Percentiles rank a stretch among this genome's conserved stretches.
phyloP scores from a whole-genome alignment of 129 eudicot genomes.

The Calendula officinalis region DNA sequence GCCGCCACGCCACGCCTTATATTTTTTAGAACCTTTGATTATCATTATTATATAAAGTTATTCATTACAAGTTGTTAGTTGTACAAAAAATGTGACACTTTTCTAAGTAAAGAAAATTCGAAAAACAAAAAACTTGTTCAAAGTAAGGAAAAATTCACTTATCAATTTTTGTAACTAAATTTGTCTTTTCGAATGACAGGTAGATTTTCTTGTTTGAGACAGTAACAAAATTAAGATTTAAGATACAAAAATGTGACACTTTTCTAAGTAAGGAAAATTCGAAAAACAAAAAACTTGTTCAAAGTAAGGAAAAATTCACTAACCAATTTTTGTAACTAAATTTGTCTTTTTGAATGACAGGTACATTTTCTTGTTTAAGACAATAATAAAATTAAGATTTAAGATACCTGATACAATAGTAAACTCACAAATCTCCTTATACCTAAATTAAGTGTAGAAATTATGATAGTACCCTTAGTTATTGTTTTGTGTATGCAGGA shows the following conservation, averaged over 20 bases:
- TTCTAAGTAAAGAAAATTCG: too few relatives aligned
- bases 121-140: too few relatives aligned
- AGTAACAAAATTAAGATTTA: conserved; percentile 73
- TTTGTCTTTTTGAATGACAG: conserved; percentile 39
- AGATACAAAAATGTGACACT: too few relatives aligned
- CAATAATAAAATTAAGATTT: conserved; percentile 77
- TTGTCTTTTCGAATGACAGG: conserved; percentile 39
- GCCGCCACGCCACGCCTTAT: too few relatives aligned
- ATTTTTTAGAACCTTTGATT: too few relatives aligned
- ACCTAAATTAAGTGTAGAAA: neutral
- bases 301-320: neutral
- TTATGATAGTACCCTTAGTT: neutral
- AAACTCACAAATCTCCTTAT: conserved; percentile 1
- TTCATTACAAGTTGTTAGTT: too few relatives aligned
- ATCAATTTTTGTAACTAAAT: neutral
- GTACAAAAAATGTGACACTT: too few relatives aligned
- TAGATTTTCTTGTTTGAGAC: conserved; percentile 88
- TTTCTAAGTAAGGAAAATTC: too few relatives aligned
- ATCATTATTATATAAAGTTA: too few relatives aligned
- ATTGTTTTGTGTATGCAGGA: conserved; percentile 55
- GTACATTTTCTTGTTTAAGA: conserved; percentile 83
- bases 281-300: too few relatives aligned
- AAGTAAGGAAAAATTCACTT: neutral
- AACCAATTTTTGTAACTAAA: neutral
- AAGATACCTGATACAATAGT: conserved; percentile 55